Evolutionary conservation across 805 yeast genomes (phyloP).

Genomic region (Candida qinlingensis): DNA sequence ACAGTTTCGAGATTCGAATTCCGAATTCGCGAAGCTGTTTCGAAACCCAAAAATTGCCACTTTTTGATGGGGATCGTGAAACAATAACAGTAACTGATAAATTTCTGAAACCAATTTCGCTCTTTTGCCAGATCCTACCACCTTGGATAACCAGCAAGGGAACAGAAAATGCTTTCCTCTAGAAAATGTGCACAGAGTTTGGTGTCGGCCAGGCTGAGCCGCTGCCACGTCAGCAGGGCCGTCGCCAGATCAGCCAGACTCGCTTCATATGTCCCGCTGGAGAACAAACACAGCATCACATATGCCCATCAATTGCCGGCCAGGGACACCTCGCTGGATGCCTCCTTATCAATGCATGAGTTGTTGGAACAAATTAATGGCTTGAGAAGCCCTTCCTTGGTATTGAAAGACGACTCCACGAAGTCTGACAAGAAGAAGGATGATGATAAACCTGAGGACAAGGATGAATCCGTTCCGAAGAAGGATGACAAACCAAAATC

Average conservation of each 20-base stretch:
- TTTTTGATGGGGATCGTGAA: not conserved
- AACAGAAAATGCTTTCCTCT: constrained; percentile 5
- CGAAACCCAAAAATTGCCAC: constrained; percentile 3
- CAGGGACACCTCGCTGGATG: constrained; percentile 2
- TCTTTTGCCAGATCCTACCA: not conserved
- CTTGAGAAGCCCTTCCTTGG: constrained; percentile 6
- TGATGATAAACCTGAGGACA: constrained; percentile 6
- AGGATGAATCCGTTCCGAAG: not conserved
- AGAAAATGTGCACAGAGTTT: constrained; percentile 4
- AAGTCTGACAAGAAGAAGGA: constrained; percentile 1
- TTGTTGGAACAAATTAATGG: constrained; percentile 23
- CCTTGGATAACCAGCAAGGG: not conserved
- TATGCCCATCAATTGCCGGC: not conserved
- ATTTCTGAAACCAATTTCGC: not conserved
- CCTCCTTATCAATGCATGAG: constrained; percentile 14
- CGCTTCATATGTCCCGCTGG: constrained; percentile 6
- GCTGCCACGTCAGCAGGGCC: not conserved
- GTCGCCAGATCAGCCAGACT: constrained; percentile 1
- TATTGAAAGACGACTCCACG: constrained; percentile 7
- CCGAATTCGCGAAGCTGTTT: not conserved
- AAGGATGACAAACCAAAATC: constrained; percentile 8
- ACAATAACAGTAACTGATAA: not conserved
- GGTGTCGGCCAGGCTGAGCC: not conserved
- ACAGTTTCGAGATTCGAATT: too few species aligned
- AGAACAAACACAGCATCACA: not conserved